phyloP scores from a whole-genome alignment of 768 basidiomycete genomes.

The Tylopilus plumbeoviolaceoides region DNA sequence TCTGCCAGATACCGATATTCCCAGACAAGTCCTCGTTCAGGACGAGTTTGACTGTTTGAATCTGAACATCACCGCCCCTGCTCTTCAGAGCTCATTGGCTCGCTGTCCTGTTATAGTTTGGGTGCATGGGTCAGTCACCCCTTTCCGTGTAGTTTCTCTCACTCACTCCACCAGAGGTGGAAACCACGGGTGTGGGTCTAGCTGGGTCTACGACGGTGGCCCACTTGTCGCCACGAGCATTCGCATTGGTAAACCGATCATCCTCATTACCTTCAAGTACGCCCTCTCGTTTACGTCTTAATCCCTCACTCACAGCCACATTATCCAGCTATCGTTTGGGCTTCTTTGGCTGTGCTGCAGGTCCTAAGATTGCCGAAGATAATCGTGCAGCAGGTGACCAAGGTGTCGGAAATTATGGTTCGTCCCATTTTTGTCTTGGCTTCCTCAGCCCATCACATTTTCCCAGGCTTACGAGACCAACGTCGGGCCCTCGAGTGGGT shows the following conservation, averaged over 20 bases:
- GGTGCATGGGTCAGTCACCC: constrained; percentile 69
- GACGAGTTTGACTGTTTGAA: constrained; percentile 81
- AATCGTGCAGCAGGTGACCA: constrained; percentile 60
- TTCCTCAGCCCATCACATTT: constrained; percentile 3
- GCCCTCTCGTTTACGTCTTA: constrained; percentile 29
- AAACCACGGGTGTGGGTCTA: constrained; percentile 67
- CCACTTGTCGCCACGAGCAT: constrained; percentile 68
- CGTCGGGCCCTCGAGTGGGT: constrained; percentile 62
- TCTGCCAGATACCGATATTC: constrained; percentile 48
- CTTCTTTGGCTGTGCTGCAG: constrained; percentile 72
- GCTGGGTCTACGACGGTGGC: constrained; percentile 76
- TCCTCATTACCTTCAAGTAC: constrained; percentile 75
- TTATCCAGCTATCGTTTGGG: constrained; percentile 66
- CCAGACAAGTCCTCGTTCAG: constrained; percentile 52
- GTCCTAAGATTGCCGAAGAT: constrained; percentile 60
- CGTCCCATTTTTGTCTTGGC: constrained; percentile 15
- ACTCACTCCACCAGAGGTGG: constrained; percentile 51
- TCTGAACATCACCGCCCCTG: constrained; percentile 75
- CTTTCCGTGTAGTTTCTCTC: constrained; percentile 6
- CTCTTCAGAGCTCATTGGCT: constrained; percentile 43
- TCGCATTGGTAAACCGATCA: constrained; percentile 55
- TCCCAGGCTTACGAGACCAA: constrained; percentile 59
- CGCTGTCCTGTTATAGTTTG: constrained; percentile 76
- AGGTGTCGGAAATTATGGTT: constrained; percentile 77
- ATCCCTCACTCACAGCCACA: constrained; percentile 1